These are phyloP conservation scores for Metschnikowia kofuensis DNA, from an alignment of 805 yeast genomes.

Conservation along the genomic window DNA sequence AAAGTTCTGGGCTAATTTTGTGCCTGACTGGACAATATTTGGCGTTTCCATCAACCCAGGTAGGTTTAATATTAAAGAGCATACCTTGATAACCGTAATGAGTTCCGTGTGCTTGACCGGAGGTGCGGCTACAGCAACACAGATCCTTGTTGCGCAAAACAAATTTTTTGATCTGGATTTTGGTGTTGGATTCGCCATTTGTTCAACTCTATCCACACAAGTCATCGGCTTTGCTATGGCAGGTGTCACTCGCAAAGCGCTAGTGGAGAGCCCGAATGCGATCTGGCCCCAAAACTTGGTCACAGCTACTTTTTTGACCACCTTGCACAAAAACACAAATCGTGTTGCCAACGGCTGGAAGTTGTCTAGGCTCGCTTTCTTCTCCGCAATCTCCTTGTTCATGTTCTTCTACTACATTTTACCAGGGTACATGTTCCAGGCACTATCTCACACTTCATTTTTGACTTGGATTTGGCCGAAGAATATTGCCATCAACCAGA, in stretches of 20 bases:
- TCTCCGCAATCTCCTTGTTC: conserved; percentile 8
- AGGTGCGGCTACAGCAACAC: conserved; percentile 18
- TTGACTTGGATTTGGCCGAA: conserved; percentile 15
- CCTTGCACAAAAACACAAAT: conserved; percentile 12
- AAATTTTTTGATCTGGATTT: conserved; percentile 13
- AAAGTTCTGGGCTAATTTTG: conserved; percentile 16
- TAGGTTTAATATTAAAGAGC: conserved; percentile 17
- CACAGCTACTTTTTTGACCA: conserved; percentile 21
- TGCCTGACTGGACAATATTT: conserved; percentile 10
- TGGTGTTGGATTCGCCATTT: conserved; percentile 26
- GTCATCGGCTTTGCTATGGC: conserved; percentile 27
- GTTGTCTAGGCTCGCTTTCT: conserved; percentile 19
- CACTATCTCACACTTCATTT: conserved; percentile 12
- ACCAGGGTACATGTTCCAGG: conserved; percentile 13
- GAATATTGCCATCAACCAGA: conserved; percentile 12
- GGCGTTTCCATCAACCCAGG: conserved; percentile 23
- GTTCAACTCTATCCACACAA: conserved; percentile 29
- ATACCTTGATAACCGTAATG: conserved; percentile 14
- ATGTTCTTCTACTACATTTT: conserved; percentile 16
- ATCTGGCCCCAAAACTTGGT: conserved; percentile 21
- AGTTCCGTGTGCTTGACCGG: conserved; percentile 19
- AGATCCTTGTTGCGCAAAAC: conserved; percentile 19
- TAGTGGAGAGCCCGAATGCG: conserved; percentile 15
- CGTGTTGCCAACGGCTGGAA: conserved; percentile 16
- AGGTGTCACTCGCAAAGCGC: conserved; percentile 24